Percentiles rank a stretch among this genome's conserved stretches.
Conservation (phyloP, 495 filamentous ascomycete genomes). For the Lasiosphaeria miniovina region DNA sequence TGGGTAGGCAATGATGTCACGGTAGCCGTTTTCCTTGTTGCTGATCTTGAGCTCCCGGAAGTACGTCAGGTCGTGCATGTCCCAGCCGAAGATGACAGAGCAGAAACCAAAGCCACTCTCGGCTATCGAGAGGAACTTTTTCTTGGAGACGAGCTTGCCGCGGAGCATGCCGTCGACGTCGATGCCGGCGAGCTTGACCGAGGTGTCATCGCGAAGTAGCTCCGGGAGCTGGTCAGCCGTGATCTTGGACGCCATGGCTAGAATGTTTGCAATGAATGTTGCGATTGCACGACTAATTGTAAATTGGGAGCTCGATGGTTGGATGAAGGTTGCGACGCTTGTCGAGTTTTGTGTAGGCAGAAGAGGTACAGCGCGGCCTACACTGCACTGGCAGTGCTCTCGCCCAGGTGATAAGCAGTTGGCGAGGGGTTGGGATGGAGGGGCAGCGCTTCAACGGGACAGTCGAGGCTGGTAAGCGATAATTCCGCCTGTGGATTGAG, state of each 20-base stretch:
- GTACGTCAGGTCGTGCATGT: conserved; percentile 95
- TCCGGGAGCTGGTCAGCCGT: conserved; percentile 62
- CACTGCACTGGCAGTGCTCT: no score
- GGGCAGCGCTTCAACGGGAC: no score
- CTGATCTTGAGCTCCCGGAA: conserved; percentile 79
- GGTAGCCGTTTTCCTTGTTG: conserved; percentile 91
- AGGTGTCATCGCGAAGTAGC: conserved; percentile 69
- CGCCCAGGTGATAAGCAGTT: no score
- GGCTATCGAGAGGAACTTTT: conserved; percentile 87
- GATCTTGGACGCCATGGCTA: conserved; percentile 18
- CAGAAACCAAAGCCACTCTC: conserved; percentile 92
- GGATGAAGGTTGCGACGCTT: no score
- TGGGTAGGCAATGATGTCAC: conserved; percentile 80
- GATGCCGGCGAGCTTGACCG: conserved; percentile 87
- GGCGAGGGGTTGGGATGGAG: no score
- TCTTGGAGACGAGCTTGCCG: conserved; percentile 93
- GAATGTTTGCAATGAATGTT: neutral
- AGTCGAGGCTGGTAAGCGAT: no score
- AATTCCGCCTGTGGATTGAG: no score
- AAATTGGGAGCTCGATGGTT: no score
- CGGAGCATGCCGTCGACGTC: conserved; percentile 90
- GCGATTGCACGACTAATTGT: no score
- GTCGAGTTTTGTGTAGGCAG: no score
- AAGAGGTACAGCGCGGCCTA: no score
- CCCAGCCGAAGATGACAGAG: conserved; percentile 95